Base-by-base conservation (phyloP, 2,329 filamentous ascomycete species). In the Xylariaceae sp. region DNA sequence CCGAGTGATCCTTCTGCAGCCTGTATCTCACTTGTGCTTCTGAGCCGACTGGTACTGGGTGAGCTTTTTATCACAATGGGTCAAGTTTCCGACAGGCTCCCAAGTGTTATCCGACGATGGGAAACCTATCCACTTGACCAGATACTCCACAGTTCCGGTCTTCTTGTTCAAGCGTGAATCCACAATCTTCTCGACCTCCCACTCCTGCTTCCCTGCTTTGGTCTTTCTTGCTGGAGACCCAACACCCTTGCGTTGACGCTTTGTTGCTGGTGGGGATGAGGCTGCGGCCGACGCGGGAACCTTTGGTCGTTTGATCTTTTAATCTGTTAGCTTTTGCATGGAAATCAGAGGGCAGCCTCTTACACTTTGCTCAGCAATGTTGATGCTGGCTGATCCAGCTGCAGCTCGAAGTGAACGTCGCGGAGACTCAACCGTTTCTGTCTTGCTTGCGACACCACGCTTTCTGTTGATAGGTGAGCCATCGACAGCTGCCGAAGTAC, bases 71-170 rank as follows among this genome's bases (percentile, higher is more conserved):
- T 43, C 5, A 52, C 79, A 80, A 2, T 77, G 72, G 0, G 48
- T 50, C 18, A 84, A 63, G 53, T 82, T 77, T 18, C 54, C 65
- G 63, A 72, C 76, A 1, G 79, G 79, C 70, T 84, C 82, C 83
- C 82, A 85, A 0, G 81, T 83, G 55, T 78, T 82, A 1, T 79
- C 65, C 18, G 71, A 67, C 1, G 62, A 58, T 0, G 71, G 48
- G 51, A 74, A 84, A 0, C 78, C 79, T 60, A 77, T 75, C 83
- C 82, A 85, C 66, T 84, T 82, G 50, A 86, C 75, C 2, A 72
- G 58, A 65, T 80, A 85, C 63, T 76, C 50, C 1, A 32, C 44
- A 1, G 9, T 50, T 7, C 63, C 57, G 67, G 58, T 75, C 70
- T 56, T 74, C 65, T 57, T 71, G 41, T 79, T 74, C 40, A 79